phyloP scores from a whole-genome alignment of 2,329 filamentous ascomycete genomes.

The Amphichorda felina region DNA sequence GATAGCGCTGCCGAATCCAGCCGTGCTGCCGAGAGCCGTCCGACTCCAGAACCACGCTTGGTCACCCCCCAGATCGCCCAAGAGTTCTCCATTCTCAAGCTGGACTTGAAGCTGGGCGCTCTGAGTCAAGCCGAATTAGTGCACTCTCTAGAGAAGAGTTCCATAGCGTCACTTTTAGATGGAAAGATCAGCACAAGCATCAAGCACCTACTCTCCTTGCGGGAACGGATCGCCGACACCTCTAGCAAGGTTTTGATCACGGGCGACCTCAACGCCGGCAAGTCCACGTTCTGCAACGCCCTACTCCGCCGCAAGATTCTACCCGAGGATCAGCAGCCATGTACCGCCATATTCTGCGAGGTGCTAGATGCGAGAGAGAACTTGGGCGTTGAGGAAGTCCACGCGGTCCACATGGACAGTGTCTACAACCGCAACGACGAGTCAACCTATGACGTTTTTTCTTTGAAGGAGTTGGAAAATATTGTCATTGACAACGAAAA shows the following conservation, averaged over 20 bases:
- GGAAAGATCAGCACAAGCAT: slow-evolving; percentile 92
- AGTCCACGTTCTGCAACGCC: slow-evolving; percentile 99
- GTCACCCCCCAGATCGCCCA: slow-evolving; percentile 88
- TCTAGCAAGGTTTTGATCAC: slow-evolving; percentile 95
- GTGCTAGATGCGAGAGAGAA: slow-evolving; percentile 90
- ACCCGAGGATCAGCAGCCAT: slow-evolving; percentile 94
- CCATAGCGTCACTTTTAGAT: slow-evolving; percentile 81
- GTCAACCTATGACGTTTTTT: slow-evolving; percentile 82
- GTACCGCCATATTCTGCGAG: slow-evolving; percentile 97
- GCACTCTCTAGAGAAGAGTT: slow-evolving; percentile 85
- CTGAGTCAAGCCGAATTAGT: slow-evolving; percentile 68
- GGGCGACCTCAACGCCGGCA: slow-evolving; percentile 91
- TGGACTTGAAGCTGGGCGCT: slow-evolving; percentile 83
- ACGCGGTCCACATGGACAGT: slow-evolving; percentile 76
- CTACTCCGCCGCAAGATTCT: slow-evolving; percentile 82
- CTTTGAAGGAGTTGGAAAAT: slow-evolving; percentile 66
- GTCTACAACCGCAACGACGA: slow-evolving; percentile 84
- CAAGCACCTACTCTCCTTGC: slow-evolving; percentile 73
- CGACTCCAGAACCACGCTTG: slow-evolving; percentile 61
- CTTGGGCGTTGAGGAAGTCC: slow-evolving; percentile 82
- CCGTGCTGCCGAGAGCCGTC: slow-evolving; percentile 50
- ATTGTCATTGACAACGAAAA: slow-evolving; percentile 72
- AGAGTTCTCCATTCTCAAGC: slow-evolving; percentile 89
- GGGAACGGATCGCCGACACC: slow-evolving; percentile 93
- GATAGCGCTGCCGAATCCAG: slow-evolving; percentile 55